Base-by-base conservation (phyloP, 108 stramenopile genomes). In the Aurantiochytrium sp. region DNA sequence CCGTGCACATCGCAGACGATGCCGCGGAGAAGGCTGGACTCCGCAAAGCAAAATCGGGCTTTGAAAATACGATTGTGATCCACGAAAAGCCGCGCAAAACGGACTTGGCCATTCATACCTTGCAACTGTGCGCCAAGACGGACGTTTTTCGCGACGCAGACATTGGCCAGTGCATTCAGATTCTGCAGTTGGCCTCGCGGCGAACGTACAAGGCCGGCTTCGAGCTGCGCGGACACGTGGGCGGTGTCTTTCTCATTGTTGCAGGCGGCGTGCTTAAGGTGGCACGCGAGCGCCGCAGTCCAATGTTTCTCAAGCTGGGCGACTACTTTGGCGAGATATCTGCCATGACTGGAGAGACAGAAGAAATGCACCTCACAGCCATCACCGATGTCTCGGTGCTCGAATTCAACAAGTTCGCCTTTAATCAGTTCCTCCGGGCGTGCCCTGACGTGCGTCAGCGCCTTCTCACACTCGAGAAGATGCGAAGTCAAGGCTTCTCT, bases 1-100 rank as follows among this genome's bases (percentile, higher is more conserved):
- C 97, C 21, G 97, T 98, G 19, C 97, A 98, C 91, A 96, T 83
- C 49, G 76, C 76, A 55, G 76, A 83, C 49, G 51, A 83, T 12
- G 76, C 76, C 4, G 76, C 76, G 6, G 49, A 83, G 6, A 53
- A 83, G 49, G 76, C 76, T 16, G 76, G 76, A 43, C 23, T 83
- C 0, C 76, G 76, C n/a, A 83, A 83, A 23, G 76, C 76, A 55
- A 47, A 53, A 45, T 12, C 76, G n/a, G 76, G 76, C 25, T 83
- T 83, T 35, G 76, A 83, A 12, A 47, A 83, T 53, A 83, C 76
- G 49, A 83, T 83, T 23, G 76, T 83, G 49, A 83, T 83, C 28
- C 76, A 83, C 76, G 51, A 83, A 47, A 83, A 83, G 28, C 76
- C 76, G 3, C 76, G 76, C 23, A 83, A 53, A 18, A 83, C 6